Conservation (phyloP, 495 filamentous ascomycete genomes). For the Neurospora cerealis region DNA sequence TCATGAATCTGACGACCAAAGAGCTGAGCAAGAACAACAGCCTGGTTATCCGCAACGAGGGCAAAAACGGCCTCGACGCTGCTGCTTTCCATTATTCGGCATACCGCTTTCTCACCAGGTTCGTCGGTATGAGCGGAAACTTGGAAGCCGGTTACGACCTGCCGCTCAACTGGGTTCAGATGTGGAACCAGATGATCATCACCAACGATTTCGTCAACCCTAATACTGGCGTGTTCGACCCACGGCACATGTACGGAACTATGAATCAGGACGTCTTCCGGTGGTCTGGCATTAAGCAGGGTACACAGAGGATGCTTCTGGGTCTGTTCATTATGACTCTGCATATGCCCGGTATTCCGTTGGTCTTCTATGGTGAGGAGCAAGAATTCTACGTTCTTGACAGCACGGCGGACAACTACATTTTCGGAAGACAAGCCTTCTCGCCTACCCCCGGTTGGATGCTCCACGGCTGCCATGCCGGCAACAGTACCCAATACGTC, state of each 20-base stretch:
- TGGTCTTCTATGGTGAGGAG: conserved; percentile 60
- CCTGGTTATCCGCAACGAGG: conserved; percentile 35
- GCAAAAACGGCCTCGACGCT: conserved; percentile 49
- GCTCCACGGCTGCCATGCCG: conserved; percentile 54
- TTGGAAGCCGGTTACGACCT: conserved; percentile 50
- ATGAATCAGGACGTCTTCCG: conserved; percentile 66
- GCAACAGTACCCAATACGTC: conserved; percentile 44
- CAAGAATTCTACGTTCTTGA: conserved; percentile 60
- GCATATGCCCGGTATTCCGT: conserved; percentile 55
- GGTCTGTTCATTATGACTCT: conserved; percentile 55
- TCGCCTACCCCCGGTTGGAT: conserved; percentile 55
- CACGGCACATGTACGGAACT: conserved; percentile 59
- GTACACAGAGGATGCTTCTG: conserved; percentile 50
- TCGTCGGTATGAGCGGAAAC: conserved; percentile 56
- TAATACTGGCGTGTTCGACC: conserved; percentile 58
- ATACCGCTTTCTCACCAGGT: conserved; percentile 57
- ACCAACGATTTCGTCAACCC: conserved; percentile 58
- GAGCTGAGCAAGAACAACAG: conserved; percentile 32
- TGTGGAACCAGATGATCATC: conserved; percentile 50
- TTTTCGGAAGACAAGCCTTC: conserved; percentile 61
- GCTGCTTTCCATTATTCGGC: conserved; percentile 62
- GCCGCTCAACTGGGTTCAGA: conserved; percentile 49
- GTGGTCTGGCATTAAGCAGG: conserved; percentile 57
- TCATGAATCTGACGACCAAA: conserved; percentile 30
- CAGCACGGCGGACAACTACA: conserved; percentile 56